Evolutionary conservation across 768 basidiomycete genomes (phyloP).

Genomic region (Termitomyces sp.): DNA sequence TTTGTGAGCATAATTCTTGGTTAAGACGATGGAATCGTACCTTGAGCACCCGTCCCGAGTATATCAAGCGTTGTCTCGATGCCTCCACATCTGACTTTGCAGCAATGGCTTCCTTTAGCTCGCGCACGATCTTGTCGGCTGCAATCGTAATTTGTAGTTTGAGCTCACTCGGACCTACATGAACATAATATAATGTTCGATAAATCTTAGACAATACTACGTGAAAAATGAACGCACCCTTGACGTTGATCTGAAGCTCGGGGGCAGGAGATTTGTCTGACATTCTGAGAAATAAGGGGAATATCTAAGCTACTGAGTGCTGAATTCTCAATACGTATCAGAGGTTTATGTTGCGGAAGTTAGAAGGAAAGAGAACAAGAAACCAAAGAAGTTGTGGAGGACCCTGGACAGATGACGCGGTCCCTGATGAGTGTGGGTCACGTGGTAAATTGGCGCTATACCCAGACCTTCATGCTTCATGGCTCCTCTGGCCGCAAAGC

Average conservation of each 20-base stretch:
- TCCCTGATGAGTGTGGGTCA: too few species aligned
- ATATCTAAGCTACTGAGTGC: too few species aligned
- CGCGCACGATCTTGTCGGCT: conserved; percentile 79
- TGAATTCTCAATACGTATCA: too few species aligned
- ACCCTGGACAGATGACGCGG: too few species aligned
- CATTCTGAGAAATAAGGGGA: neutral
- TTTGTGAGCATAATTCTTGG: neutral
- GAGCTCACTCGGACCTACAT: conserved; percentile 77
- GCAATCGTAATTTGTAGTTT: conserved; percentile 86
- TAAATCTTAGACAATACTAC: too few species aligned
- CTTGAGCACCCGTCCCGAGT: conserved; percentile 83
- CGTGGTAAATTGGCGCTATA: too few species aligned
- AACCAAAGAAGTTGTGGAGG: too few species aligned
- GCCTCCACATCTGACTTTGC: conserved; percentile 82
- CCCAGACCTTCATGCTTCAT: too few species aligned
- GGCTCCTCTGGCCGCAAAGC: too few species aligned
- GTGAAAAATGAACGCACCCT: neutral
- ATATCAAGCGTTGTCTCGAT: conserved; percentile 88
- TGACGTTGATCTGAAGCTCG: conserved; percentile 6
- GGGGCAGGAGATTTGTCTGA: neutral
- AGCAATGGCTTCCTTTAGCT: conserved; percentile 90
- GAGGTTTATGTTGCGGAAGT: too few species aligned
- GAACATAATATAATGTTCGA: neutral
- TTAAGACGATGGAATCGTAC: conserved; percentile 28
- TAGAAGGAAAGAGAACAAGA: too few species aligned